phyloP scores from a whole-genome alignment of 495 filamentous ascomycete genomes.

The Penicillium herquei region DNA sequence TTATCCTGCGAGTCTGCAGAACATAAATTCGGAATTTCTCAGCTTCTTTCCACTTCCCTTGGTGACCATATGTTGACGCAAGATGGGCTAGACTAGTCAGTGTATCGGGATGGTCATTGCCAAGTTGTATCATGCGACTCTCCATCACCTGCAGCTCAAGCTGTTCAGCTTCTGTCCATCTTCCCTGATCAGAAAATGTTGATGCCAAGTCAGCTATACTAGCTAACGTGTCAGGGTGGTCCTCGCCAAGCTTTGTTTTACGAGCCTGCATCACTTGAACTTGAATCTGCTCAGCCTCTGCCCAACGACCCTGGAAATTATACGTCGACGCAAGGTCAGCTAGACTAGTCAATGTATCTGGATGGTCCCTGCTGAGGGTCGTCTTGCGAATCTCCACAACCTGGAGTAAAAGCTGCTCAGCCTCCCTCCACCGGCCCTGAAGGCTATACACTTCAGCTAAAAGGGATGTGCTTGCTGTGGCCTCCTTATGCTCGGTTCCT shows the following conservation, averaged over 20 bases:
- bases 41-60: background rate
- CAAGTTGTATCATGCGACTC: background rate
- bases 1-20: background rate
- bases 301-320: background rate
- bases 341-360: background rate
- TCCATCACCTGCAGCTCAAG: background rate
- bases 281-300: background rate
- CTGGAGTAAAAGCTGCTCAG: background rate
- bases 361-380: background rate
- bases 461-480: background rate
- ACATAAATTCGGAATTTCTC: background rate
- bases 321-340: background rate
- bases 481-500: background rate
- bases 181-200: background rate
- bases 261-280: background rate
- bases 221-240: background rate
- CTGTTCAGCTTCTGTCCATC: background rate
- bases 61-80: background rate
- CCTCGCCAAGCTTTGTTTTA: background rate
- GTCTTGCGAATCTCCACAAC: background rate
- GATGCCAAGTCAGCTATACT: background rate
- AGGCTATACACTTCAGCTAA: background rate
- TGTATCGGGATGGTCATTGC: background rate
- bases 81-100: background rate
- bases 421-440: conserved; percentile 1